Percentiles rank a stretch among this genome's conserved stretches.
These are phyloP conservation scores for Bisporella sp. DNA, from an alignment of 2,329 filamentous ascomycete species.

Conservation along the genomic window DNA sequence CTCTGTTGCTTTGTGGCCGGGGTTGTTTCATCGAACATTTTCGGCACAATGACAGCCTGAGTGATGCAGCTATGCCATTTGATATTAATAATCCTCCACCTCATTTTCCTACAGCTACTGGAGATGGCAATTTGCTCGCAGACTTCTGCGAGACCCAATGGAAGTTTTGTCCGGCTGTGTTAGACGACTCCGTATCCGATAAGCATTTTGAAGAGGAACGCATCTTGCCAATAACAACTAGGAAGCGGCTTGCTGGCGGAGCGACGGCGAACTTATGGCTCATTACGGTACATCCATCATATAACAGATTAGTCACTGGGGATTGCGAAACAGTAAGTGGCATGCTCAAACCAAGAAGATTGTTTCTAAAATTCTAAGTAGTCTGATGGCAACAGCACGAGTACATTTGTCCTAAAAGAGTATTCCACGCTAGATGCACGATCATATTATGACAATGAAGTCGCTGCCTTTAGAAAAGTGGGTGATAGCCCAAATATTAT, in stretches of 20 bases:
- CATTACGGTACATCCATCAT: constrained; percentile 20
- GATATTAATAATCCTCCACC: constrained; percentile 10
- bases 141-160: constrained; percentile 24
- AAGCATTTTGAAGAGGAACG: constrained; percentile 16
- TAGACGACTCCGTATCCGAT: constrained; percentile 15
- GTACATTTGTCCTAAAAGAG: constrained; percentile 23
- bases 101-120: constrained; percentile 10
- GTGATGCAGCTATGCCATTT: constrained; percentile 18
- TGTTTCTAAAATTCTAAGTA: too few species aligned
- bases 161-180: constrained; percentile 20
- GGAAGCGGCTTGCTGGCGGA: constrained; percentile 9
- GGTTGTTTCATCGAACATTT: constrained; percentile 5
- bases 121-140: constrained; percentile 14
- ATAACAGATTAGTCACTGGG: constrained; percentile 17
- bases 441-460: constrained; percentile 19
- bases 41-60: constrained; percentile 1
- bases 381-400: neutral
- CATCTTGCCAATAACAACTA: constrained; percentile 22
- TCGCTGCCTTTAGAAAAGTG: constrained; percentile 18
- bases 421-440: constrained; percentile 17
- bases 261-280: constrained; percentile 14
- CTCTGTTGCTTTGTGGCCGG: constrained; percentile 4
- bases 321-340: constrained; percentile 1
- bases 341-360: neutral
- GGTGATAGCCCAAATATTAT: constrained; percentile 19